phyloP scores from a whole-genome alignment of 2,329 filamentous ascomycete genomes.

The Teratosphaeria pseudoeucalypti region DNA sequence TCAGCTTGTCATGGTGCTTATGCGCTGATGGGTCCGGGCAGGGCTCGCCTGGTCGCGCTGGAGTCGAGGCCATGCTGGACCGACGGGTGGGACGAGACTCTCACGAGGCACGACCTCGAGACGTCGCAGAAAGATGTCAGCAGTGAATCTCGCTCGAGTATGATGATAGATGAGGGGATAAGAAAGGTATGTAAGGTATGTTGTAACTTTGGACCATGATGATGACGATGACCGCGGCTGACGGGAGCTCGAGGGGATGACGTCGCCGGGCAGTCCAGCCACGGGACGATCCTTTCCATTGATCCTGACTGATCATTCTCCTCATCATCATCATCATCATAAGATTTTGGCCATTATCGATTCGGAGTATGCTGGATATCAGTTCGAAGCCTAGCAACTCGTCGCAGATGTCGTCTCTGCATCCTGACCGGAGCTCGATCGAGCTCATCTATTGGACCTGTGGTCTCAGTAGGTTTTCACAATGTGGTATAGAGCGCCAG shows the following conservation, averaged over 20 bases:
- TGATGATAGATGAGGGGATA: background rate
- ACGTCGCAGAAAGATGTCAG: background rate
- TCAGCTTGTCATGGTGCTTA: constrained; percentile 28
- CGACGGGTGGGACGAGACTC: background rate
- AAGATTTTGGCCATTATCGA: background rate
- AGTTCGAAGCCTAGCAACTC: too few relatives aligned
- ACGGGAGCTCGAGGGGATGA: background rate
- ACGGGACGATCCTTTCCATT: too few relatives aligned
- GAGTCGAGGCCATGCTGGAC: constrained; percentile 3
- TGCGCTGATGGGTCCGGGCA: constrained; percentile 38
- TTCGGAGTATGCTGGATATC: too few relatives aligned
- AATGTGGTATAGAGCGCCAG: too few relatives aligned
- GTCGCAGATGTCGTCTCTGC: too few relatives aligned
- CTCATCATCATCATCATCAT: too few relatives aligned
- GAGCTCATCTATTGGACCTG: too few relatives aligned
- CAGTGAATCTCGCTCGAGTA: background rate
- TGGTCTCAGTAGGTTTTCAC: too few relatives aligned
- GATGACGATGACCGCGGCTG: background rate
- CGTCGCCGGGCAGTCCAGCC: background rate
- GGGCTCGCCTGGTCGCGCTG: constrained; percentile 1
- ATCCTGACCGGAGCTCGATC: too few relatives aligned
- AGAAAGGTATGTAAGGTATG: background rate
- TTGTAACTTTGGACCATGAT: background rate
- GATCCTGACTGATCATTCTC: too few relatives aligned
- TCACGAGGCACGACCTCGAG: background rate